Conservation (phyloP, 495 filamentous ascomycete species). For the Umbilicaria muhlenbergii region DNA sequence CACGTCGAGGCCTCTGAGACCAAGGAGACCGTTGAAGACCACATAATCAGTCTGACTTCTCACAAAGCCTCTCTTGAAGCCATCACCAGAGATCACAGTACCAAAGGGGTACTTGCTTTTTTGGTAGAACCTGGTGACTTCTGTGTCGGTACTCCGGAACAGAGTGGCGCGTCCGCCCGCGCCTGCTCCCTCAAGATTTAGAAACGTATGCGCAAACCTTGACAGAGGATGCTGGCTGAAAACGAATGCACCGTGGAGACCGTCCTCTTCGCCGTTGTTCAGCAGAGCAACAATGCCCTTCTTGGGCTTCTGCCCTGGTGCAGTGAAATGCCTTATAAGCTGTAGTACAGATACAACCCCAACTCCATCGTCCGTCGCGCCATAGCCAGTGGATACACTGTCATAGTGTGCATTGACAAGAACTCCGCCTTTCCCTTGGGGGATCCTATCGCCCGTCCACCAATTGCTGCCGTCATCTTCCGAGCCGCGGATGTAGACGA, state of each 20-base stretch:
- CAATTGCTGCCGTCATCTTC: constrained; percentile 51
- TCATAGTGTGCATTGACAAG: constrained; percentile 95
- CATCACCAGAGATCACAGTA: constrained; percentile 64
- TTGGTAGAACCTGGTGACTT: constrained; percentile 69
- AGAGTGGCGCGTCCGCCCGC: constrained; percentile 79
- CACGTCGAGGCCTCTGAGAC: constrained; percentile 78
- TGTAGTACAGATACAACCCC: constrained; percentile 78
- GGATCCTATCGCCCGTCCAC: constrained; percentile 38
- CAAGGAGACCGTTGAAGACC: constrained; percentile 64
- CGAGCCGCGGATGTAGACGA: constrained; percentile 76
- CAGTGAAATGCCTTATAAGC: constrained; percentile 76
- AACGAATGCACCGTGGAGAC: constrained; percentile 75
- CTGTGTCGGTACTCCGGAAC: constrained; percentile 73
- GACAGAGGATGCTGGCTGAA: constrained; percentile 70
- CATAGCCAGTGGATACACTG: constrained; percentile 78
- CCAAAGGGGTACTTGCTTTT: constrained; percentile 64
- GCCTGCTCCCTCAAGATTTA: constrained; percentile 91
- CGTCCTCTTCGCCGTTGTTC: constrained; percentile 96
- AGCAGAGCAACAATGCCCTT: constrained; percentile 71
- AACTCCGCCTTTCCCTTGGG: constrained; percentile 53
- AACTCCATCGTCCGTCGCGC: constrained; percentile 88
- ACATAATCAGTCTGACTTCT: constrained; percentile 80
- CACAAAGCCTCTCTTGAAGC: constrained; percentile 63
- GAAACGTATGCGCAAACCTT: constrained; percentile 62
- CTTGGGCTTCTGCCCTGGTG: constrained; percentile 55